Evolutionary conservation across 129 eudicot genomes (phyloP), one percentile per base, ranked within the genome.

Genomic region (Flaveria brownii): DNA sequence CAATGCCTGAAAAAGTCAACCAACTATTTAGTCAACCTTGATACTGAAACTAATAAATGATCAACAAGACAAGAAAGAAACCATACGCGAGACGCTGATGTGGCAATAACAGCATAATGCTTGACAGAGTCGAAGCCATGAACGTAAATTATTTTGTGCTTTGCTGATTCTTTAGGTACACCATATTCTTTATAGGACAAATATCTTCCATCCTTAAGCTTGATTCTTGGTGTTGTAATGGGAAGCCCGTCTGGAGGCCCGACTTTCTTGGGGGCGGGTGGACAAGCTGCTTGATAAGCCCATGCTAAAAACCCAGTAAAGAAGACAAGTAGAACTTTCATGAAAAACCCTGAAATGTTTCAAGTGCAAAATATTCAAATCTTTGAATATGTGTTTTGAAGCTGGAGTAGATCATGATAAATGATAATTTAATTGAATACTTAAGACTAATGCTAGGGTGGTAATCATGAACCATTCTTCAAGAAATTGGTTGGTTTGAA

Each of bases 131-230:
- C 93, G 39, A 93, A 85, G 26, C 93, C 97, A 82, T 93, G 98
- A 59, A 84, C 75, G 76, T 25, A 93, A 2, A 93, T 80, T 9
- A 93, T 82, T 75, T 87, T 90, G 77, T 88, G 76, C 60, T 88
- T 88, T 10, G 98, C 97, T 9, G 49, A 47, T 26, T 87, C 91
- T 81, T 81, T 93, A 4, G 93, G 84, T n/a, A 91, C 98, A 73
- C 98, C 98, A 68, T 4, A 66, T 76, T 94, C 96, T 75, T 77
- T 74, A 64, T 94, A 91, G 66, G 97, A 93, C 75, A 94, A 78
- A 77, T 88, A 75, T 56, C 99, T 91, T 59, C 97, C 99, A 43
- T 94, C 99, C 16, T 70, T 82, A 46, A 94, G 93, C 81, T 84
- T 85, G 72, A 94, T 72, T 84, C 99, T 86, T 0, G 92, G 81